Percentiles rank a stretch among this genome's conserved stretches.
Conservation (phyloP, 805 yeast genomes). For the Debaryomyces tyrocola region DNA sequence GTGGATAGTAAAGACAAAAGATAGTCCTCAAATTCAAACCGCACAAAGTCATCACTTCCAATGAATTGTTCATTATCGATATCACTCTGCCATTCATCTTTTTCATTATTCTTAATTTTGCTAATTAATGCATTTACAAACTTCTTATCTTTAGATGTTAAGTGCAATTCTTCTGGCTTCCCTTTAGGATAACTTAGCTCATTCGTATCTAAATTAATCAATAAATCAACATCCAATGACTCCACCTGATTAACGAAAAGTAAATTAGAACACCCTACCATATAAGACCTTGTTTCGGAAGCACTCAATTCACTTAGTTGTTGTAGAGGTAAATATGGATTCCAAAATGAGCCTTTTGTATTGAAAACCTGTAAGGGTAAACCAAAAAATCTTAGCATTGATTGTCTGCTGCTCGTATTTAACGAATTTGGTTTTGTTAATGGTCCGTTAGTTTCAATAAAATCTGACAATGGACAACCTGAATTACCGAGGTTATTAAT, state of each 20-base stretch:
- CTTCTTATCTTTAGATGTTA: constrained; percentile 57
- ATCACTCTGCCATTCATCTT: constrained; percentile 35
- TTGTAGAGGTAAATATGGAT: constrained; percentile 92
- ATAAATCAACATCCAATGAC: constrained; percentile 60
- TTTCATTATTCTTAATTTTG: constrained; percentile 46
- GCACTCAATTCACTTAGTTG: constrained; percentile 74
- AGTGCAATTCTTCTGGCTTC: constrained; percentile 28
- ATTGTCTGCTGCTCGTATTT: constrained; percentile 73
- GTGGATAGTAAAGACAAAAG: constrained; percentile 72
- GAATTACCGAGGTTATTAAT: constrained; percentile 70
- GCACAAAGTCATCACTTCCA: constrained; percentile 75
- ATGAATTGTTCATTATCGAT: constrained; percentile 26
- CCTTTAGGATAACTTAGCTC: constrained; percentile 44
- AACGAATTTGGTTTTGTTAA: constrained; percentile 64
- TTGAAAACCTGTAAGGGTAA: constrained; percentile 86
- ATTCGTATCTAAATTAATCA: constrained; percentile 69
- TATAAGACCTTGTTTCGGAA: constrained; percentile 57
- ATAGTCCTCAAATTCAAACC: constrained; percentile 90
- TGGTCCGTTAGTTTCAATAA: constrained; percentile 48
- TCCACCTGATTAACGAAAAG: constrained; percentile 66
- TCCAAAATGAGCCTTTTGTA: constrained; percentile 77
- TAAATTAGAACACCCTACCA: constrained; percentile 88
- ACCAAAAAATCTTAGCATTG: constrained; percentile 79
- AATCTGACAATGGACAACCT: constrained; percentile 72
- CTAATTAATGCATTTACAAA: constrained; percentile 64